Evolutionary conservation across 176 grass and related monocot species (phyloP).

Genomic region (Urochloa ruziziensis): DNA sequence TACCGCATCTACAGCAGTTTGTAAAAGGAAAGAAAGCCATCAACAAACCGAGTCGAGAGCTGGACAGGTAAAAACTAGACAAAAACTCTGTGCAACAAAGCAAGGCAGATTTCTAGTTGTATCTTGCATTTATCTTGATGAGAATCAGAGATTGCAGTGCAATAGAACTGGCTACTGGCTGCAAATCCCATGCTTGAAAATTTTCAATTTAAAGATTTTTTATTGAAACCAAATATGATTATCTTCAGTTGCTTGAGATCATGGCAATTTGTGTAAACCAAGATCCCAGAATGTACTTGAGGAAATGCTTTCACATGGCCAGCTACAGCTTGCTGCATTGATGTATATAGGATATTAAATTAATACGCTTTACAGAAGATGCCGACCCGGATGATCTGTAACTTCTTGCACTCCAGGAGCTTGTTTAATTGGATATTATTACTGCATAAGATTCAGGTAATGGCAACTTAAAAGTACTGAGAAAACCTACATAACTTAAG

Average conservation of each 20-base stretch:
- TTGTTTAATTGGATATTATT: not conserved
- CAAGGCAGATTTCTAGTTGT: not conserved
- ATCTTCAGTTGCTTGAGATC: not conserved
- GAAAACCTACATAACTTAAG: not conserved
- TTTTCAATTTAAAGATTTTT: not conserved
- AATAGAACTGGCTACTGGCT: not conserved
- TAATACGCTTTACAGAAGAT: constrained; percentile 24
- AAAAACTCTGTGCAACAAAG: not conserved
- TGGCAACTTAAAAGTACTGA: not conserved
- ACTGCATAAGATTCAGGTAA: not conserved
- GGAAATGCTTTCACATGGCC: constrained; percentile 29
- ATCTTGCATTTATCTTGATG: not conserved
- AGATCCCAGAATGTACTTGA: not conserved
- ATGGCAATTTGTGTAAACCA: not conserved
- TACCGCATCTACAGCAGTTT: not conserved
- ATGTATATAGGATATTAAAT: constrained; percentile 15
- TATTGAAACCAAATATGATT: not conserved
- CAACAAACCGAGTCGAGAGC: not conserved
- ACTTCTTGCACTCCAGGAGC: not conserved
- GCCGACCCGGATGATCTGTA: not conserved
- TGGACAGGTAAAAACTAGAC: not conserved
- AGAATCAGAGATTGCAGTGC: not conserved
- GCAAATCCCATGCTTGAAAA: not conserved
- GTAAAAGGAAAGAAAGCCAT: not conserved
- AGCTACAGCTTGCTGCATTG: constrained; percentile 9